Conservation (phyloP, 306 rosid species). For the Cucumis melo region DNA sequence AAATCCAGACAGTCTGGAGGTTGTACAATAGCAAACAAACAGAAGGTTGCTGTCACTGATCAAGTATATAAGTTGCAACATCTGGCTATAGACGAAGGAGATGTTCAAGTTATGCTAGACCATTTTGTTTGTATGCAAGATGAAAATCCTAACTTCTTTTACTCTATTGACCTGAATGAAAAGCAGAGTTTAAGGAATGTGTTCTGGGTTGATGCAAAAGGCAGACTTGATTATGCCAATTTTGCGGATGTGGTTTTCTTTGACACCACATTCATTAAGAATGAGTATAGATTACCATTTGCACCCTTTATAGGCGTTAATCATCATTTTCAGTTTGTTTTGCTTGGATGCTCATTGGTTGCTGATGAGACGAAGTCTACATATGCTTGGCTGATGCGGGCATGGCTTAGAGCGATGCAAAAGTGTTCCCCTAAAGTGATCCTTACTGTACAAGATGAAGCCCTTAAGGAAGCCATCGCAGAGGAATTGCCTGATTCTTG, state of each 20-base stretch:
- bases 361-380: conserved; percentile 28
- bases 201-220: conserved; percentile 38
- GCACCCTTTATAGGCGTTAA: conserved; percentile 36
- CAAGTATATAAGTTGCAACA: conserved; percentile 6
- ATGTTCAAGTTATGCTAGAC: conserved; percentile 25
- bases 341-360: conserved; percentile 34
- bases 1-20: conserved; percentile 3
- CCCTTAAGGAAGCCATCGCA: conserved; percentile 26
- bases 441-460: conserved; percentile 24
- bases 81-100: conserved; percentile 26
- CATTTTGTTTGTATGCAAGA: conserved; percentile 30
- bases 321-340: conserved; percentile 26
- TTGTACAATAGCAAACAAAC: conserved; percentile 8
- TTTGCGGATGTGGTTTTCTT: conserved; percentile 32
- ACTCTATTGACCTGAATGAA: conserved; percentile 33
- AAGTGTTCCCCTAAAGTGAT: conserved; percentile 28
- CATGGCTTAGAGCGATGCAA: conserved; percentile 36
- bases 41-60: conserved; percentile 6
- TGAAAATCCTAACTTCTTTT: conserved; percentile 39
- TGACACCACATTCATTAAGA: conserved; percentile 27
- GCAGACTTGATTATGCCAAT: conserved; percentile 25
- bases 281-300: conserved; percentile 24
- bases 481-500: conserved; percentile 26
- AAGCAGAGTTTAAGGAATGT: conserved; percentile 28
- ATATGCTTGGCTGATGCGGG: conserved; percentile 30